A percentile compares a stretch with the other conserved stretches of the same genome.
These are phyloP conservation scores for Typha latifolia DNA, from an alignment of 176 grass and related monocot genomes.

Conservation along the genomic window DNA sequence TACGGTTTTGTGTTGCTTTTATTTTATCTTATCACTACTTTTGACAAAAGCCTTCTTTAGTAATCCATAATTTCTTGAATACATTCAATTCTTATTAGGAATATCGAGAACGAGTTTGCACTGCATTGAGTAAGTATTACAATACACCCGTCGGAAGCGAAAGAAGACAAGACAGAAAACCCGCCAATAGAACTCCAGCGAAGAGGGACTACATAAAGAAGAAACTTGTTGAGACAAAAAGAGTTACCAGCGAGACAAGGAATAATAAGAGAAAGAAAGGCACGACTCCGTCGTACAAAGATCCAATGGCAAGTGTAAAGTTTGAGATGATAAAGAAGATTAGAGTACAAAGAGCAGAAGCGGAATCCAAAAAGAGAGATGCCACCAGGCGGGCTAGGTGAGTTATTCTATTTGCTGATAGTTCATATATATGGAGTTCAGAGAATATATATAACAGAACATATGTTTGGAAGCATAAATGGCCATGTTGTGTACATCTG, in stretches of 20 bases:
- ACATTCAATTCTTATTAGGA: conserved; percentile 27
- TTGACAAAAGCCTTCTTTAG: neutral
- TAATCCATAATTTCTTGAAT: neutral
- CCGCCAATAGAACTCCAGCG: conserved; percentile 21
- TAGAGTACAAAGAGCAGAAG: conserved; percentile 48
- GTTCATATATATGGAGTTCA: no score
- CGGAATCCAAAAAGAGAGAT: conserved; percentile 61
- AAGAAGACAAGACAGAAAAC: conserved; percentile 39
- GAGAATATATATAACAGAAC: no score
- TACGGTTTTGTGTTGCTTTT: no score
- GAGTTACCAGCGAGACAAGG: conserved; percentile 16
- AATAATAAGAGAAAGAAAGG: conserved; percentile 45
- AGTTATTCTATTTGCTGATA: conserved; percentile 1
- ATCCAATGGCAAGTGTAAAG: conserved; percentile 68
- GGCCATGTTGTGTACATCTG: neutral
- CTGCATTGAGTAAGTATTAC: conserved; percentile 61
- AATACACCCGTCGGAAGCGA: conserved; percentile 31
- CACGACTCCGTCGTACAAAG: conserved; percentile 51
- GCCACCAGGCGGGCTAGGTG: conserved; percentile 72
- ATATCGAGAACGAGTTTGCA: conserved; percentile 79
- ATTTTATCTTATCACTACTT: neutral
- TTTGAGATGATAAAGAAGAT: conserved; percentile 89
- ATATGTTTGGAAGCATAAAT: neutral
- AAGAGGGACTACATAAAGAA: conserved; percentile 27
- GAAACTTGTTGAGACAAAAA: conserved; percentile 30